Percentiles rank a stretch among this genome's conserved stretches.
Conservation (phyloP, 768 basidiomycete species). For the Trametes punicea region DNA sequence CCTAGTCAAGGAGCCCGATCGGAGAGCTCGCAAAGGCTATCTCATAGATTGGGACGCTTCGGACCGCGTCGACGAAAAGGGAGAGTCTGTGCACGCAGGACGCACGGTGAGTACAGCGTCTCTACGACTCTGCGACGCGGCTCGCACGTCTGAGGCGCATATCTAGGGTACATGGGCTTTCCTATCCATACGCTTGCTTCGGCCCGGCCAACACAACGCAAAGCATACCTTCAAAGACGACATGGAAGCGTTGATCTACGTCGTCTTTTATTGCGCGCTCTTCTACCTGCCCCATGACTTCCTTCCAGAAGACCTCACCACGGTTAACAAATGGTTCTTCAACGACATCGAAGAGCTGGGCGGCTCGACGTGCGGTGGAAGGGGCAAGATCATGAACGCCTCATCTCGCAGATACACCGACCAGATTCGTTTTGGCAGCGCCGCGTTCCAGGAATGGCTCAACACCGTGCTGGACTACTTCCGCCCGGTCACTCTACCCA, state of each 20-base stretch:
- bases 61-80: not conserved
- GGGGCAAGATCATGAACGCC: not conserved
- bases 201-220: too few species aligned
- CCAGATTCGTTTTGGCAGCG: not conserved
- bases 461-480: not conserved
- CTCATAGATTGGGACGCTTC: conserved; percentile 14
- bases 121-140: not conserved
- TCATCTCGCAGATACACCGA: not conserved
- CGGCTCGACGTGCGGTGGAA: not conserved
- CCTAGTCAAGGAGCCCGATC: not conserved
- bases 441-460: not conserved
- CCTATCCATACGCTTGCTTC: conserved; percentile 5
- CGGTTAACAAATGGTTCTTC: not conserved
- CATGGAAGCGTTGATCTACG: conserved; percentile 14
- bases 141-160: too few species aligned
- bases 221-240: conserved; percentile 12
- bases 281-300: conserved; percentile 1
- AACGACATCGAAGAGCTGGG: not conserved
- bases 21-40: not conserved
- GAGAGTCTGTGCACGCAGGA: not conserved
- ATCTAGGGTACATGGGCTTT: conserved; percentile 11
- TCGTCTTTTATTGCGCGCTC: conserved; percentile 6
- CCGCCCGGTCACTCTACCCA: not conserved
- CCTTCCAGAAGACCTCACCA: not conserved
- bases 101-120: not conserved